A percentile compares a stretch with the other conserved stretches of the same genome.
Evolutionary conservation across 345 rosid species (phyloP).

Genomic region (Anastatica hierochuntica): DNA sequence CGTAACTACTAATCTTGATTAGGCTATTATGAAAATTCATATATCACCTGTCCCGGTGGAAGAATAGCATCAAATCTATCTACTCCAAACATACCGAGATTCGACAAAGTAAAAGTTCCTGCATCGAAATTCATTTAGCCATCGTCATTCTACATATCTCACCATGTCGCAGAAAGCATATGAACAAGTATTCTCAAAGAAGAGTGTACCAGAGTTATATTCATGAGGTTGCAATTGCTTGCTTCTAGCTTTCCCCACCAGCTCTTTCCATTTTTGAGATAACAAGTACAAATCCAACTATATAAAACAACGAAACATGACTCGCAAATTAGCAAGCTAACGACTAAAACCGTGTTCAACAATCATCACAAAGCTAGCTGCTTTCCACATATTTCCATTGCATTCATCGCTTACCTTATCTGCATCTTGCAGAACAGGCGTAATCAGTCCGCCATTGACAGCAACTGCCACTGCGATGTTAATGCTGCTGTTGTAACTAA

Average conservation of each 20-base stretch:
- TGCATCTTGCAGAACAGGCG: constrained; percentile 93
- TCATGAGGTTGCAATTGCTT: constrained; percentile 94
- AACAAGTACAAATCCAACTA: constrained; percentile 85
- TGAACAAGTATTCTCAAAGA: neutral
- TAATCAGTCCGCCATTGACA: constrained; percentile 82
- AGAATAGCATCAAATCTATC: constrained; percentile 98
- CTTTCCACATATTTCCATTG: neutral
- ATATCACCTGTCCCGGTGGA: constrained; percentile 91
- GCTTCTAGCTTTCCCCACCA: constrained; percentile 77
- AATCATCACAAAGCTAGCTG: constrained; percentile 8
- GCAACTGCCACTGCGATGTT: constrained; percentile 97
- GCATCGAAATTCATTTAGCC: constrained; percentile 15
- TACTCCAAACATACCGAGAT: constrained; percentile 93
- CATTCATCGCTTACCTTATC: constrained; percentile 65
- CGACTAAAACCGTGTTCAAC: neutral
- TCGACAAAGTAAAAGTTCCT: constrained; percentile 95
- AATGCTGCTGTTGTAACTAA: constrained; percentile 53
- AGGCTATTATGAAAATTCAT: neutral
- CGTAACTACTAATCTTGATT: constrained; percentile 4
- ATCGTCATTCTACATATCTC: neutral
- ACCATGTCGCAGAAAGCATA: neutral
- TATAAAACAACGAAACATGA: constrained; percentile 25
- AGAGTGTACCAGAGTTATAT: constrained; percentile 68
- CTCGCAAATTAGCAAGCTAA: neutral
- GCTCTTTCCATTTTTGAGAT: constrained; percentile 94